Evolutionary conservation across 1,139 yeast genomes (phyloP), one percentile per base, ranked within the genome.

Genomic region (Taphrina confusa): DNA sequence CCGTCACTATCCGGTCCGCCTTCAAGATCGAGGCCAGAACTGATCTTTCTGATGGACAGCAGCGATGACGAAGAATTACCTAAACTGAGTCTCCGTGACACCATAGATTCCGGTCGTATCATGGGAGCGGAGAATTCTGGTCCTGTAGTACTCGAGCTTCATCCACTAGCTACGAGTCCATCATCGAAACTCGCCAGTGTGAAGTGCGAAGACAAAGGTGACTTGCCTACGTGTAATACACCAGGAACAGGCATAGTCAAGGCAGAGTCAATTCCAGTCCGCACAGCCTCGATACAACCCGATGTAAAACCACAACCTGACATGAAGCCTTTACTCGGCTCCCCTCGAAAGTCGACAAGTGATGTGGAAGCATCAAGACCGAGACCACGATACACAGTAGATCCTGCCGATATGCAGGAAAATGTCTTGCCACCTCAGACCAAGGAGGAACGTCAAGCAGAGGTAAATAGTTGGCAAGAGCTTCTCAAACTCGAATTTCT

Each of bases 401-500:
- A 45, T 28, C 37, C 50, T 1, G 20, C 50, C 5, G 50, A 45
- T 16, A 11, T 42, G 12, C 25, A 23, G 30, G 31, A 23, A 9
- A 18, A 23, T 8, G 30, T 33, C 3, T n/a, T 12, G 12, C 31
- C 56, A 5, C 16, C n/a, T 20, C 45, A 4, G 45, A 36, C 56
- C 4, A 27, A 25, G 18, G 56, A 27, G 22, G 56, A 50, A 20
- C 56, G 56, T 4, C 11, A 37, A 28, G 45, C 45, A n/a, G 56
- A 50, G 42, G 34, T 25, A n/a, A 34, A 40, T 1, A 39, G 40
- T 12, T 52, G 57, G 57, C 49, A 52, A 28, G 57, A 39, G 64
- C 87, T 92, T 68, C 85, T 87, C 65, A 80, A 87, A 84, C 82
- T 80, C 64, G 87, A 87, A 27, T 90, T 97, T 96, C 80, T 85